phyloP scores from a whole-genome alignment of 1,284 basidiomycete genomes.

The Blastosporella zonata region DNA sequence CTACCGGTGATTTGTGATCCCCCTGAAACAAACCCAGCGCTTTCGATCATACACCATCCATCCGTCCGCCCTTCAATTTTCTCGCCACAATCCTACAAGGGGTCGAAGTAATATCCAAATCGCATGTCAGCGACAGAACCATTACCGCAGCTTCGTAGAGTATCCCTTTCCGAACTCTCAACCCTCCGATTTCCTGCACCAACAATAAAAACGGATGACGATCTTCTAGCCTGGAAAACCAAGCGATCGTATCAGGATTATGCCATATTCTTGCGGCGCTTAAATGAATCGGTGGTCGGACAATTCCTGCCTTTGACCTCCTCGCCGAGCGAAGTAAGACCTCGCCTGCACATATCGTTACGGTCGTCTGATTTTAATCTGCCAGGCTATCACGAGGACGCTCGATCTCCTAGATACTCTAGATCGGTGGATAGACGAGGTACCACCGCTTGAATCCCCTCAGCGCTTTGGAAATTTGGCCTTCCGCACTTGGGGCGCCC shows the following conservation, averaged over 20 bases:
- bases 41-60: background rate
- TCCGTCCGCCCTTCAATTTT: background rate
- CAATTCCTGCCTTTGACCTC: slow-evolving; percentile 41
- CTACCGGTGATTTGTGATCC: no score
- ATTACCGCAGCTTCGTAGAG: slow-evolving; percentile 39
- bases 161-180: slow-evolving; percentile 37
- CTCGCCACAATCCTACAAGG: background rate
- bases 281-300: slow-evolving; percentile 75
- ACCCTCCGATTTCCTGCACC: slow-evolving; percentile 32
- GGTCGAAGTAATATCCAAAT: background rate
- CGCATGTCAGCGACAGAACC: slow-evolving; percentile 13
- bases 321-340: slow-evolving; percentile 37
- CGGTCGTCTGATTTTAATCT: slow-evolving; percentile 19
- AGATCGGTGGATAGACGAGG: slow-evolving; percentile 77
- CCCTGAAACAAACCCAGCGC: no score
- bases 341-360: slow-evolving; percentile 7
- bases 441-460: slow-evolving; percentile 74
- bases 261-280: slow-evolving; percentile 65
- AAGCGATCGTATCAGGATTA: slow-evolving; percentile 73
- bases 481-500: slow-evolving; percentile 84
- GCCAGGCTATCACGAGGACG: slow-evolving; percentile 47
- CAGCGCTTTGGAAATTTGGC: slow-evolving; percentile 96
- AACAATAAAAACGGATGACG: slow-evolving; percentile 67
- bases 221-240: slow-evolving; percentile 65
- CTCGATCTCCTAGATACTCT: slow-evolving; percentile 68